Percentiles rank a stretch among this genome's conserved stretches.
Conservation (phyloP, 2,329 filamentous ascomycete species). For the Thielaviopsis cerberus region DNA sequence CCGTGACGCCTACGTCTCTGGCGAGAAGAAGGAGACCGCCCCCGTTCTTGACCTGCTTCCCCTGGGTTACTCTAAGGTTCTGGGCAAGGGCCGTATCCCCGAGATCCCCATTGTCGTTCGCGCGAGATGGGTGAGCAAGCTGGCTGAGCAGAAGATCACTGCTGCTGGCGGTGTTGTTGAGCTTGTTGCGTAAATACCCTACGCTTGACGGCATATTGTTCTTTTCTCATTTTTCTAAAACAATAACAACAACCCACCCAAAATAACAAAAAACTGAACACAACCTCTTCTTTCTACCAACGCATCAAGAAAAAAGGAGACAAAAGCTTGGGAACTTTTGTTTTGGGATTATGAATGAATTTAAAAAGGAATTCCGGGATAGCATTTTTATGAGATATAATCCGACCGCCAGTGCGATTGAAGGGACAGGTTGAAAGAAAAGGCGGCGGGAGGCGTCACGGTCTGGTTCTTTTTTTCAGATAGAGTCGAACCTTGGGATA, state of each 20-base stretch:
- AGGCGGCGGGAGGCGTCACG: background rate
- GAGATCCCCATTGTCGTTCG: slow-evolving; percentile 85
- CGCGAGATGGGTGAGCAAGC: slow-evolving; percentile 84
- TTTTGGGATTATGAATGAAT: slow-evolving; percentile 8
- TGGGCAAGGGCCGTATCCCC: slow-evolving; percentile 94
- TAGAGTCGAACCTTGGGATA: background rate
- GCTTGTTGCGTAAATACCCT: slow-evolving; percentile 56
- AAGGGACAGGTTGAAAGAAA: background rate
- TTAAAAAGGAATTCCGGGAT: slow-evolving; percentile 3
- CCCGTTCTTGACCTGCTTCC: slow-evolving; percentile 95
- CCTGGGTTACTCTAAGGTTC: slow-evolving; percentile 94
- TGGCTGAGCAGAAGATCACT: slow-evolving; percentile 98
- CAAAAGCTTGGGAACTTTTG: background rate
- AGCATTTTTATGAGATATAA: background rate
- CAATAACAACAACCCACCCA: slow-evolving; percentile 11
- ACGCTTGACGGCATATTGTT: slow-evolving; percentile 11
- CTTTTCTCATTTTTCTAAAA: slow-evolving; percentile 9
- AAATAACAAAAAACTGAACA: slow-evolving; percentile 12
- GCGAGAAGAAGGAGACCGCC: slow-evolving; percentile 70
- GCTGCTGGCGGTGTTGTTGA: slow-evolving; percentile 91
- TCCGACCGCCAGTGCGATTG: background rate
- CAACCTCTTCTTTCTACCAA: slow-evolving; percentile 5
- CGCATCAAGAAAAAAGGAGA: slow-evolving; percentile 1
- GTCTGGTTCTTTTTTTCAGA: slow-evolving; percentile 4
- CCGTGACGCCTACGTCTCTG: slow-evolving; percentile 76